Evolutionary conservation across 176 grass and related monocot genomes (phyloP), one percentile per base, ranked within the genome.

Genomic region (Urochloa ruziziensis): DNA sequence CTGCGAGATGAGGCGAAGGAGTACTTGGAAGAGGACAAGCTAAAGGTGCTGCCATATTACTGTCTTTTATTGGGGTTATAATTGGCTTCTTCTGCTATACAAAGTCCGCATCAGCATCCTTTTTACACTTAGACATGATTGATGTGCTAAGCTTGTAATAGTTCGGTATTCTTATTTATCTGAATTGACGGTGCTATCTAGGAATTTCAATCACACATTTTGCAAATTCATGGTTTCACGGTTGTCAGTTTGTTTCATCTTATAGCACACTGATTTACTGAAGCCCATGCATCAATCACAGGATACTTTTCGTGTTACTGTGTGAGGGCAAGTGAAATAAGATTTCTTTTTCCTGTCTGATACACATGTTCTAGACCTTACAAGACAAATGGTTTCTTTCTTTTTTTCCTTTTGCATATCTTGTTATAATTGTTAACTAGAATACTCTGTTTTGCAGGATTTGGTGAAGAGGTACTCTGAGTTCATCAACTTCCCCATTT

Each of bases 401-500:
- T 18, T 0, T 68, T 5, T 40, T 24, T 39, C 3, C 36, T 43
- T 77, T 13, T 40, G 17, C 57, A 25, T 10, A 49, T 82, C 11
- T 47, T 37, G 16, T n/a, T 57, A 30, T 80, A 27, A 23, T 1
- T 70, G 9, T 80, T 83, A 70, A 48, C 13, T n/a, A 57, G 32
- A 63, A 43, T 71, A 21, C 64, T 54, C 33, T 43, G 17, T 88
- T 82, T 27, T 84, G 23, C 67, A 99, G 96, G 96, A 99, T 25
- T 94, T 99, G 80, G 89, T 99, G 34, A 99, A 95, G 85, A 95
- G 73, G 73, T 99, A 99, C 69, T 99, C 96, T 78, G 87, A 96
- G 70, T 99, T 99, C 72, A 99, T 99, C 75, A 99, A 99, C 80
- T 99, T 99, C 89, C 96, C 96, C 40, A 99, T 99, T 37, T 94